Base-by-base conservation (phyloP, 805 yeast species). In the Candida pini region DNA sequence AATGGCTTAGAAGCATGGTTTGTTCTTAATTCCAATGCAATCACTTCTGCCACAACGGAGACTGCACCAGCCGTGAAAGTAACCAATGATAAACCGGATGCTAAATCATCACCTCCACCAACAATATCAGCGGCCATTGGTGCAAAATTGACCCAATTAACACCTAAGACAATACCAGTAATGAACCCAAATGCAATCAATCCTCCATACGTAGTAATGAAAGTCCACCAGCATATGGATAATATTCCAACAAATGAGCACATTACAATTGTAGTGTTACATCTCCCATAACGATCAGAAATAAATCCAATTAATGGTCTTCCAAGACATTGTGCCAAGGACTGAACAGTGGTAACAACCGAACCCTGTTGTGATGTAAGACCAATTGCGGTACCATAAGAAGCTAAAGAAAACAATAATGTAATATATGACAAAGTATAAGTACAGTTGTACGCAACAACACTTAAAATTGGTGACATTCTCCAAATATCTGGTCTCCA, bases 351-450 rank as follows among this genome's bases (percentile, higher is more conserved):
- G 4, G 73, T 65, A 12, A 69, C 50, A 22, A 60, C 51, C 4
- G 77, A 62, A 19, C 74, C 76, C 39, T 74, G 69, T 21, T 58
- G 47, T 13, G 58, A 35, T 0, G 69, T 39, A 32, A 68, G 47
- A 0, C 88, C 89, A 24, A 69, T 54, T 4, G 72, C 56, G 15
- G 62, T 57, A 3, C 71, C 68, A 49, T 68, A 74, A 28, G 75
- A 60, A 6, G 78, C 58, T 29, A 73, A 41, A 4, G 78, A 68
- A 43, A 66, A 74, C 14, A 73, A 49, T 23, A 54, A 34, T 26
- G 54, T 53, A 6, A 72, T 30, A 64, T 60, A 35, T 53, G 51
- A 14, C 58, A 62, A 28, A 19, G 48, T 48, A 41, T 56, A 49
- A 19, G 53, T 25, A 30, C 47, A 33, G 34, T 45, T 47, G 58